Evolutionary conservation across 2,329 filamentous ascomycete species (phyloP), one percentile per base, ranked within the genome.

Genomic region (Xylogone sp.): DNA sequence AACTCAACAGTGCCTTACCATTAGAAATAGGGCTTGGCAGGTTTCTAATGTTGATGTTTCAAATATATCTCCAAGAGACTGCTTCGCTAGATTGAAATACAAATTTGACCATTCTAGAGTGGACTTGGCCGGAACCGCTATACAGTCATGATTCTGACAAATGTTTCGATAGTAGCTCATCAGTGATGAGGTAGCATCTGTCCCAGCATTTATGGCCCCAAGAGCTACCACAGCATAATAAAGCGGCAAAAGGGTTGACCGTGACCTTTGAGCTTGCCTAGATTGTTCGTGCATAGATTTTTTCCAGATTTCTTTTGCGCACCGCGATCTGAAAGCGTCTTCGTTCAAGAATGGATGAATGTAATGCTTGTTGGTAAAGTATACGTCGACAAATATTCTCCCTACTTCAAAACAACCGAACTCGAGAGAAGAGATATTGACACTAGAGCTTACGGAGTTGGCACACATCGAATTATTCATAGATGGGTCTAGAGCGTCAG

Each of bases 181-280:
- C 21, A 45, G 43, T 21, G 13, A 19, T 45, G 43, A 45, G 6
- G 19, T 45, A 20, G 21, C 24, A 24, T 45, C 43, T 16, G 24
- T 45, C 19, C 59, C 62, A 5, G 62, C 61, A 34, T 61, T 63
- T 4, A 66, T 63, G 18, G 64, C 63, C 9, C 64, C 64, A 34
- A 65, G 39, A 16, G 64, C 63, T 21, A 65, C 56, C 10, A 65
- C 60, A 1, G 63, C 58, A 46, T 65, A 60, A 54, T 65, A 66
- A 7, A 66, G 52, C 13, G 61, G 59, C 8, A 58, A 46, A 31
- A 66, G 62, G 29, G 52, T 56, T 10, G 53, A 57, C 43, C 54
- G 54, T 42, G 48, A 55, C 13, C 47, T 29, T 22, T 42, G 43
- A 8, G 19, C 20, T 45, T 20, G 43, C 24, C 19, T 45, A 16